Evolutionary conservation across 306 rosid genomes (phyloP).

Genomic region (Ormosia semicastrata): DNA sequence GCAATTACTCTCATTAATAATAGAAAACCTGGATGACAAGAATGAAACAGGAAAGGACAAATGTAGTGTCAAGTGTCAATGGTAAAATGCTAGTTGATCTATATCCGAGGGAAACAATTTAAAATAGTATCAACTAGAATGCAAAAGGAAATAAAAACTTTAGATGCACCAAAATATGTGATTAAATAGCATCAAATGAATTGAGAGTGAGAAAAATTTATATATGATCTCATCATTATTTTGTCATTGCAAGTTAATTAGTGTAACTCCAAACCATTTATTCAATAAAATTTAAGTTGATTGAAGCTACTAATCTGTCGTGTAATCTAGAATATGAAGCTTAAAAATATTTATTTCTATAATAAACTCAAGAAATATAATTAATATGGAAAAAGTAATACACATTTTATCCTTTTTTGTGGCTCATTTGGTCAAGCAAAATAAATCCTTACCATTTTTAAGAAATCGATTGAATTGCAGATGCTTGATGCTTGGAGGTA

Average conservation of each 20-base stretch:
- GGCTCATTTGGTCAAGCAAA: constrained; percentile 1
- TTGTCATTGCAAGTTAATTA: not conserved
- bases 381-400: not conserved
- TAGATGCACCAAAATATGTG: not conserved
- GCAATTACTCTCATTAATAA: constrained; percentile 91
- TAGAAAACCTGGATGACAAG: constrained; percentile 64
- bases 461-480: constrained; percentile 70
- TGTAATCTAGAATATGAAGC: not conserved
- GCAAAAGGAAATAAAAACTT: not conserved
- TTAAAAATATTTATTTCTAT: not conserved
- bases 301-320: not conserved
- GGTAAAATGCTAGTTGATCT: not conserved
- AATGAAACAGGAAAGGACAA: constrained; percentile 19
- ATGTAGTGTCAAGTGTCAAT: constrained; percentile 17
- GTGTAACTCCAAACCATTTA: not conserved
- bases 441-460: constrained; percentile 56
- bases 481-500: constrained; percentile 74
- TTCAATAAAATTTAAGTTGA: not conserved
- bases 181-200: not conserved
- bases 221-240: not conserved
- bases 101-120: not conserved
- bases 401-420: not conserved
- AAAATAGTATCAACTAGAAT: not conserved
- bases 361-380: not conserved
- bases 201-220: not conserved